Base-by-base conservation (phyloP, 176 grass and related monocot species). In the Triticum monococcum region DNA sequence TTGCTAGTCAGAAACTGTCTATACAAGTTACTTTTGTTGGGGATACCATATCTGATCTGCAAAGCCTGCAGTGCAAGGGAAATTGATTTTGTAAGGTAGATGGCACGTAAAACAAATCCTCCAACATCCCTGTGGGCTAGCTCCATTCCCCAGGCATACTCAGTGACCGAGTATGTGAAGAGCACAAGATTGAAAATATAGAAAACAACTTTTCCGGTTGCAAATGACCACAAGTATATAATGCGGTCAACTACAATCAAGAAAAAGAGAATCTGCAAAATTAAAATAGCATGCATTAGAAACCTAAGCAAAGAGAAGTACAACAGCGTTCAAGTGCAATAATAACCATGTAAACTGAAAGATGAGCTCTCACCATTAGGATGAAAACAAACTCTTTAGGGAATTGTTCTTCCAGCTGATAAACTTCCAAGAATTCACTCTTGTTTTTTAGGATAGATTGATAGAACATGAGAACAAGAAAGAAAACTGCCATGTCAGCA, bases 351-450 rank as follows among this genome's bases (percentile, higher is more conserved):
- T 80, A 54, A 52, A 81, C 57, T 9, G 71, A 37, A 23, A 87
- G 52, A 63, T 46, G 17, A 79, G 35, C 80, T 93, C 75, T 93
- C 75, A 95, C 96, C 96, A 98, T 98, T 72, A 98, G 86, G 59
- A 95, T 95, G 76, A 95, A 98, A 79, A 98, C 96, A 88, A 92
- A 98, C 83, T 98, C 96, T 86, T 98, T 98, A 1, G 96, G 96
- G 81, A 98, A 98, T 82, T 98, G 96, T 81, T 98, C 96, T 79
- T 92, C 96, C 43, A 98, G 88, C 84, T 95, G 96, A 85, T 98
- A 98, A 80, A 95, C 93, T 77, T 98, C 96, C 73, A 98, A 83
- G 85, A 98, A 85, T 67, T 95, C 84, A 69, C 96, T 98, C 70
- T 93, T 95, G 61, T 98, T 95, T 89, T 98, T 95, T 66, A 98